These are phyloP conservation scores for Beta corolliflora DNA, from an alignment of 179 eudicot genomes.

Conservation along the genomic window DNA sequence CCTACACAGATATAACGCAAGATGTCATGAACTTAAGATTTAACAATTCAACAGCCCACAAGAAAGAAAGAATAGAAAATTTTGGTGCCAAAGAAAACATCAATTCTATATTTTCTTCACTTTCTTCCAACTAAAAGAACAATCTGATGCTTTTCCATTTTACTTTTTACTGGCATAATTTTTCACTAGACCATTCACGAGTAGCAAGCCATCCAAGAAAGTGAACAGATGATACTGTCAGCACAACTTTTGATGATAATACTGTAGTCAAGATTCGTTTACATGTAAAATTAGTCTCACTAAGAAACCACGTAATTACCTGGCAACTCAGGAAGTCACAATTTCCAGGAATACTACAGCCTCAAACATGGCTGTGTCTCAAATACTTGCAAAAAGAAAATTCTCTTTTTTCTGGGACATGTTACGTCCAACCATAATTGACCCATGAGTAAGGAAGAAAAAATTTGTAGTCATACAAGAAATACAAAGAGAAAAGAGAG, in stretches of 20 bases:
- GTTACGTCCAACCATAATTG: neutral
- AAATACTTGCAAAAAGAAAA: too few species aligned
- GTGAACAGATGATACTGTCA: neutral
- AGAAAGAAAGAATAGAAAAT: neutral
- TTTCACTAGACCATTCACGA: neutral
- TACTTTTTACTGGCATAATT: neutral
- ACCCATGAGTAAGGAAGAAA: neutral
- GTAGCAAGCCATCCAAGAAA: neutral
- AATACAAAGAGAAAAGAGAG: neutral
- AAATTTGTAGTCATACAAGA: neutral
- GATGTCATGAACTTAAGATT: neutral
- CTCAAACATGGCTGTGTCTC: too few species aligned
- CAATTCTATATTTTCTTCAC: neutral
- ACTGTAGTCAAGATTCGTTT: too few species aligned
- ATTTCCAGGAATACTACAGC: neutral
- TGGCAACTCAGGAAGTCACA: neutral
- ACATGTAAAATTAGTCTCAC: neutral
- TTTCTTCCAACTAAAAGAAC: neutral
- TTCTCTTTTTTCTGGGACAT: neutral
- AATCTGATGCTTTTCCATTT: neutral
- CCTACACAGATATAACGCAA: slow-evolving; percentile 40
- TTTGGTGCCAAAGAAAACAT: neutral
- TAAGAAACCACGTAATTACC: neutral
- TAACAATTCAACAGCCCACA: neutral
- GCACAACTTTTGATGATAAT: neutral